phyloP scores from a whole-genome alignment of 257 asterid species.

The Prunella vulgaris region DNA sequence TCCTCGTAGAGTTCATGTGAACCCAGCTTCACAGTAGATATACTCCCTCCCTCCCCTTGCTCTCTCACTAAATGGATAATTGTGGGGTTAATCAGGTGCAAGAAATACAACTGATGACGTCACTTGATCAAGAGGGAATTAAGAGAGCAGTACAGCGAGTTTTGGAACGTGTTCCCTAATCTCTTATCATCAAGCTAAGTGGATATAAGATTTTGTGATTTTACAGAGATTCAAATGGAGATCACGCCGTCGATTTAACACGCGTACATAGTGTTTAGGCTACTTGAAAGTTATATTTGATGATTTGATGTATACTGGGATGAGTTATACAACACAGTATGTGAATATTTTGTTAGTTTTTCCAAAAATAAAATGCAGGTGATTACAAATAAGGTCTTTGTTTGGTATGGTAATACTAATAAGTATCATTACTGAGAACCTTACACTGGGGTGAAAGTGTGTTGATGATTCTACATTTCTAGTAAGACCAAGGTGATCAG shows the following conservation, averaged over 20 bases:
- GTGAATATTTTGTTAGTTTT: not conserved
- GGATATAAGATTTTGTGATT: not conserved
- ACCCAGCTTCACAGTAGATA: no score
- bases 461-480: no score
- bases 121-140: constrained; percentile 92
- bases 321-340: not conserved
- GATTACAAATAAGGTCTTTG: no score
- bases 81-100: constrained; percentile 56
- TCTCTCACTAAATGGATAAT: not conserved
- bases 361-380: not conserved
- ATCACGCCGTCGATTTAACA: not conserved
- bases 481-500: no score
- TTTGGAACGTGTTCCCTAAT: constrained; percentile 78
- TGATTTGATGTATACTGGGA: not conserved
- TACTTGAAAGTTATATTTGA: not conserved
- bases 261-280: not conserved
- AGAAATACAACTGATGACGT: constrained; percentile 82
- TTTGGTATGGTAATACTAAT: no score
- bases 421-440: no score
- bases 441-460: no score
- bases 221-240: not conserved
- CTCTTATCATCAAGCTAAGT: not conserved
- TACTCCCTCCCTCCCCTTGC: no score
- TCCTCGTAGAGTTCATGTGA: no score
- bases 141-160: constrained; percentile 77